Percentiles rank a stretch among this genome's conserved stretches.
These are phyloP conservation scores for Aspergillus pseudonomiae DNA, from an alignment of 2,329 filamentous ascomycete species.

Conservation along the genomic window DNA sequence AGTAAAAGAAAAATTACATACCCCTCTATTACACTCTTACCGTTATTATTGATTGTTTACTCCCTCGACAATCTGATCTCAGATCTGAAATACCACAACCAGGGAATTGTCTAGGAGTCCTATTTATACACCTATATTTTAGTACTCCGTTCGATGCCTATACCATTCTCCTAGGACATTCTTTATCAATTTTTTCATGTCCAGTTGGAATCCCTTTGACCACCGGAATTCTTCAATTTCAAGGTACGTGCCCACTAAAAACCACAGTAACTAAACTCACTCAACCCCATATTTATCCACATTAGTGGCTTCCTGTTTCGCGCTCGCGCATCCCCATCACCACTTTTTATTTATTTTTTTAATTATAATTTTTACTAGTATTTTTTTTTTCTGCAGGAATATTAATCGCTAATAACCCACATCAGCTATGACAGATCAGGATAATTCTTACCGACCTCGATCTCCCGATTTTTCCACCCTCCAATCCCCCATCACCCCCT, in stretches of 20 bases:
- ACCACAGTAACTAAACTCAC: not conserved
- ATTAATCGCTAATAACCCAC: slow-evolving; percentile 21
- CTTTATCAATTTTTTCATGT: not conserved
- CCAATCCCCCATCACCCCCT: slow-evolving; percentile 43
- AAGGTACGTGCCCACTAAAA: not conserved
- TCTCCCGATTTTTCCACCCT: slow-evolving; percentile 57
- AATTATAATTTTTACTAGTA: not conserved
- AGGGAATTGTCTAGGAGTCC: not conserved
- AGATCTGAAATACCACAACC: not conserved
- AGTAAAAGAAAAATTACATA: not conserved
- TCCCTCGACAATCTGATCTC: not conserved
- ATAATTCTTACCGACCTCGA: slow-evolving; percentile 50
- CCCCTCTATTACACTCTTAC: not conserved
- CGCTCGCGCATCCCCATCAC: slow-evolving; percentile 14
- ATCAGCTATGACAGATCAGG: slow-evolving; percentile 48
- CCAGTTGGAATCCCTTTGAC: not conserved
- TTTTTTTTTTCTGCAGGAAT: slow-evolving; percentile 2
- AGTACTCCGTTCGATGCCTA: not conserved
- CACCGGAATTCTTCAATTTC: not conserved
- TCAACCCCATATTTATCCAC: slow-evolving; percentile 16
- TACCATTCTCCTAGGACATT: not conserved
- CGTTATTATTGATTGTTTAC: slow-evolving; percentile 6
- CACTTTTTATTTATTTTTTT: not conserved
- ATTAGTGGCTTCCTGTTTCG: slow-evolving; percentile 9
- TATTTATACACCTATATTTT: not conserved